Conservation (phyloP, 2,329 filamentous ascomycete species). For the Cladophialophora carrionii region DNA sequence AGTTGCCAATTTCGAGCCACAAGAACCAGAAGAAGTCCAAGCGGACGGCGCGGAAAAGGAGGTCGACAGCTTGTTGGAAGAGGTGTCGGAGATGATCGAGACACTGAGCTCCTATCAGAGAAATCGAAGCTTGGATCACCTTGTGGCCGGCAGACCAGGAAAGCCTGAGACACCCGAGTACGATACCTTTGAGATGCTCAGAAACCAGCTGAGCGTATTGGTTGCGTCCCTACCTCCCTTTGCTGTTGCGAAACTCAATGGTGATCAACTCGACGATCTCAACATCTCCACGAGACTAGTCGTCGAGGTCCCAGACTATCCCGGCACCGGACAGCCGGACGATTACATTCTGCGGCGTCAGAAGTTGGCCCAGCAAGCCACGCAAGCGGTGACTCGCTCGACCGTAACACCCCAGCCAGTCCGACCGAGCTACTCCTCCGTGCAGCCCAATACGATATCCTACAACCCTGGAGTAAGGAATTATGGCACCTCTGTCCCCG, state of each 20-base stretch:
- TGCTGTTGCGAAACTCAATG: slow-evolving; percentile 81
- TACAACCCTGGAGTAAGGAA: slow-evolving; percentile 34
- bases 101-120: slow-evolving; percentile 65
- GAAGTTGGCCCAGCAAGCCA: slow-evolving; percentile 44
- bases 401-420: slow-evolving; percentile 21
- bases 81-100: slow-evolving; percentile 64
- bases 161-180: slow-evolving; percentile 61
- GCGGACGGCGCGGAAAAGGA: slow-evolving; percentile 49
- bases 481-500: slow-evolving; percentile 36
- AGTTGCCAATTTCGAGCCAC: slow-evolving; percentile 48
- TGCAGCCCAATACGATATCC: slow-evolving; percentile 27
- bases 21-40: slow-evolving; percentile 39
- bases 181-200: slow-evolving; percentile 71
- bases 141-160: slow-evolving; percentile 49
- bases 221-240: slow-evolving; percentile 79
- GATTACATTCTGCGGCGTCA: slow-evolving; percentile 62
- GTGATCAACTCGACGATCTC: slow-evolving; percentile 80
- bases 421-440: slow-evolving; percentile 34
- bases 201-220: slow-evolving; percentile 72
- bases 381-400: slow-evolving; percentile 42
- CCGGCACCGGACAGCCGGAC: slow-evolving; percentile 82
- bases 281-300: slow-evolving; percentile 79
- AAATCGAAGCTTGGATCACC: slow-evolving; percentile 57
- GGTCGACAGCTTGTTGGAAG: slow-evolving; percentile 56
- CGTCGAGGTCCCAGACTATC: slow-evolving; percentile 72